A percentile compares a stretch with the other conserved stretches of the same genome.
phyloP scores from a whole-genome alignment of 495 filamentous ascomycete genomes.

The Aspergillus hancockii region DNA sequence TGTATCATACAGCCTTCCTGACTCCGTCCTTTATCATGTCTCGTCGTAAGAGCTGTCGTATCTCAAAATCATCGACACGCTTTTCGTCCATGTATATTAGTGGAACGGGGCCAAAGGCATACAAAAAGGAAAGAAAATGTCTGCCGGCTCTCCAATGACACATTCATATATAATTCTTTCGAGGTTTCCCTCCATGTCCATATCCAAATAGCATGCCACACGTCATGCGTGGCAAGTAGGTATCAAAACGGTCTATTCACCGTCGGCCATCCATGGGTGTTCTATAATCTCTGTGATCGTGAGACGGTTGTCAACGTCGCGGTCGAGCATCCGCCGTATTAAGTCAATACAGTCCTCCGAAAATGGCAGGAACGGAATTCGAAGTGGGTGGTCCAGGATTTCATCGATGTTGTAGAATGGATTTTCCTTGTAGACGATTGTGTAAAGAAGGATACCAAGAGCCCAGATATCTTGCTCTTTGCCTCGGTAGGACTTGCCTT shows the following conservation, averaged over 20 bases:
- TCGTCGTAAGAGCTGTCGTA: conserved; percentile 17
- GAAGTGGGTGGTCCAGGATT: conserved; percentile 94
- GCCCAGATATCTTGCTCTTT: conserved; percentile 99
- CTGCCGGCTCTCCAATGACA: background rate
- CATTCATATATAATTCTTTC: conserved; percentile 9
- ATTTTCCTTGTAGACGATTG: conserved; percentile 98
- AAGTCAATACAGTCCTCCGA: conserved; percentile 90
- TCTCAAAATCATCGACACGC: conserved; percentile 6
- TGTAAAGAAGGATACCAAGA: conserved; percentile 95
- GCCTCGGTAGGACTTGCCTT: conserved; percentile 87
- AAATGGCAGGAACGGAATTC: conserved; percentile 82
- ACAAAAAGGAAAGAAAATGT: conserved; percentile 10
- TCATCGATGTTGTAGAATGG: conserved; percentile 99
- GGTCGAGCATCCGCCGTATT: conserved; percentile 85
- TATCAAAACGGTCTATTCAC: conserved; percentile 1
- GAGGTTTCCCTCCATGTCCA: background rate
- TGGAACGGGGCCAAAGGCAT: background rate
- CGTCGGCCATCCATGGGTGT: conserved; percentile 69
- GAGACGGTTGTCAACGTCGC: conserved; percentile 78
- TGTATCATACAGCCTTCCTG: conserved; percentile 9
- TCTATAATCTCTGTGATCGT: conserved; percentile 82
- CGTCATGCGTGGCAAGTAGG: background rate
- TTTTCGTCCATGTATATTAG: conserved; percentile 9
- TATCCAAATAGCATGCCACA: conserved; percentile 9
- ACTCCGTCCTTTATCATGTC: conserved; percentile 13